Evolutionary conservation across 2,329 filamentous ascomycete species (phyloP).

Genomic region (Ceratocystis cubensis): DNA sequence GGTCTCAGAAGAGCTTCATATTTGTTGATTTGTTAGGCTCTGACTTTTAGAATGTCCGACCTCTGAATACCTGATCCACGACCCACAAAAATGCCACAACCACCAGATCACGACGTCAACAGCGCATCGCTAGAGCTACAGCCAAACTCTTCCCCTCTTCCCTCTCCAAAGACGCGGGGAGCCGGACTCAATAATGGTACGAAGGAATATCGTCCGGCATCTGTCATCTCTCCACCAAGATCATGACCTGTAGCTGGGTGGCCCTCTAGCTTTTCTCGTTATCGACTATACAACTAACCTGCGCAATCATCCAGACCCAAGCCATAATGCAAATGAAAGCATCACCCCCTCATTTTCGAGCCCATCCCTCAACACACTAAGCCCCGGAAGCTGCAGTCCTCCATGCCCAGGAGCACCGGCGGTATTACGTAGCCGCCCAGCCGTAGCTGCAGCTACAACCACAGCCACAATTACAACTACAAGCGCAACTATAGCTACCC

Average conservation of each 20-base stretch:
- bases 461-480: neutral
- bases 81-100: conserved; percentile 1
- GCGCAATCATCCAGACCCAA: too few species aligned
- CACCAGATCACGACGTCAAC: neutral
- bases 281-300: too few species aligned
- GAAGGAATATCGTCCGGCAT: neutral
- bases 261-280: too few species aligned
- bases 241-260: too few species aligned
- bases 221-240: too few species aligned
- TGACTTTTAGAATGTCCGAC: neutral
- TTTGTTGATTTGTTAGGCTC: neutral
- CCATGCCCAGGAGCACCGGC: neutral
- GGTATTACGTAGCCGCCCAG: neutral
- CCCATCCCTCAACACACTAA: neutral
- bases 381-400: neutral
- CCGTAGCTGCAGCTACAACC: neutral
- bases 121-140: neutral
- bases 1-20: too few species aligned
- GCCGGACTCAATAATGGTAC: neutral
- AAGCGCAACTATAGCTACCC: neutral
- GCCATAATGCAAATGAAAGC: too few species aligned
- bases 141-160: too few species aligned
- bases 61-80: neutral
- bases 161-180: neutral
- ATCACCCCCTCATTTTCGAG: neutral